Evolutionary conservation across 2,329 filamentous ascomycete genomes (phyloP), one percentile per base, ranked within the genome.

Genomic region (Trichophaea hybrida): DNA sequence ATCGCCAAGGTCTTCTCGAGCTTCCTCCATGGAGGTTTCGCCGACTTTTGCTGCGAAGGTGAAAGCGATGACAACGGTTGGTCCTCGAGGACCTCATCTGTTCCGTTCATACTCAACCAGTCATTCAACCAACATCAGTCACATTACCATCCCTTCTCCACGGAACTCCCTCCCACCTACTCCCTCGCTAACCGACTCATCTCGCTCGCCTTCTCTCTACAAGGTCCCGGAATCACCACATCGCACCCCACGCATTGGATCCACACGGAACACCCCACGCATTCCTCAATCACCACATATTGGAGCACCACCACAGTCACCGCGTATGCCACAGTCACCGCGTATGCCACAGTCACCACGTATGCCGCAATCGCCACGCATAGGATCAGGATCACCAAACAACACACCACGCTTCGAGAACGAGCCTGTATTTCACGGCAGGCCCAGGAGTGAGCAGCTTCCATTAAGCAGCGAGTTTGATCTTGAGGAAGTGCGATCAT

Each of bases 61-160:
- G 15, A 56, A 48, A 54, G 65, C 58, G 32, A 63, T 66, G 48
- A 60, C 65, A 15, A 69, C 66, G 6, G 64, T 68, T 12, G 90
- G 90, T 0, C 90, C 90, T 1, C 80, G 79, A 65, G 90, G 90
- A 1, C 90, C 90, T 7, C 90, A 95, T 73, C 78, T 95, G 13
- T 95, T 95, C 73, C 82, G 86, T 65, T 79, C 78, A 61, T 88
- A 85, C 17, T 77, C 80, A 60, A 72, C 77, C 57, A 77, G 80
- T n/a, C 63, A 65, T 34, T 31, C 54, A 6, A 57, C 57, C 35
- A 79, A 82, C 56, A 69, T 73, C 60, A 68, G 73, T 60, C 75
- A 79, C 44, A 65, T 75, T 77, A 61, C 73, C 78, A 67, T 72
- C 76, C 61, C 73, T 77, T 61, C 10, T 76, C 78, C 60, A 75